Base-by-base conservation (phyloP, 176 grass and related monocot species). In the Miscanthus lutarioriparius region DNA sequence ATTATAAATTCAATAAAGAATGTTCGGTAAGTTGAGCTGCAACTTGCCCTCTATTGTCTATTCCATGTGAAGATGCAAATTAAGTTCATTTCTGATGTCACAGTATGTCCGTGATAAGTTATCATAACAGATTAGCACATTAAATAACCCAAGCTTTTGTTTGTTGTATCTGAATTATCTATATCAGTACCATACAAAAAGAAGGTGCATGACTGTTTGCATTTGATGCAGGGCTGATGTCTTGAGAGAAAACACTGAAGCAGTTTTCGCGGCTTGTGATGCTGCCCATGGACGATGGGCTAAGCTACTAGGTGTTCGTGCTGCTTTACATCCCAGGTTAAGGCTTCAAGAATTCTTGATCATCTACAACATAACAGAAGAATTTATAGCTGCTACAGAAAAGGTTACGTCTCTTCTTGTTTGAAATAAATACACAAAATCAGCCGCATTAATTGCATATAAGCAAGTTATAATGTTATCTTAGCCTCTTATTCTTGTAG, bases 281-380 rank as follows among this genome's bases (percentile, higher is more conserved):
- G 96, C 96, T 86, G 96, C 96, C 33, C 96, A 99, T 92, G 91
- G 91, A 82, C 86, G 96, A 30, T 99, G 96, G 96, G 93, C 93
- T 76, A 99, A 99, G 63, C 90, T 99, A 59, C 90, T 99, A 62
- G 96, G 96, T 88, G 96, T 99, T 48, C 96, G 96, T 76, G 96
- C 96, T 87, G 81, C 92, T 72, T 86, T 96, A 87, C 96, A 99
- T 83, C 96, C 96, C 71, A 99, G 88, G 67, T 90, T 96, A 89
- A 91, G 91, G 76, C 96, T 99, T 79, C 93, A 94, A 81, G 96
- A 99, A 49, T 99, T 99, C 53, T 84, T 99, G 71, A 94, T 87
- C 65, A 94, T 99, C 72, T 99, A 96, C 84, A 93, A 96, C 79
- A 90, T 99, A 77, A 99, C 96, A 65, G 93, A 96, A 72, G 91